Conservation (phyloP, 2,329 filamentous ascomycete genomes). For the Xylariaceae sp. region DNA sequence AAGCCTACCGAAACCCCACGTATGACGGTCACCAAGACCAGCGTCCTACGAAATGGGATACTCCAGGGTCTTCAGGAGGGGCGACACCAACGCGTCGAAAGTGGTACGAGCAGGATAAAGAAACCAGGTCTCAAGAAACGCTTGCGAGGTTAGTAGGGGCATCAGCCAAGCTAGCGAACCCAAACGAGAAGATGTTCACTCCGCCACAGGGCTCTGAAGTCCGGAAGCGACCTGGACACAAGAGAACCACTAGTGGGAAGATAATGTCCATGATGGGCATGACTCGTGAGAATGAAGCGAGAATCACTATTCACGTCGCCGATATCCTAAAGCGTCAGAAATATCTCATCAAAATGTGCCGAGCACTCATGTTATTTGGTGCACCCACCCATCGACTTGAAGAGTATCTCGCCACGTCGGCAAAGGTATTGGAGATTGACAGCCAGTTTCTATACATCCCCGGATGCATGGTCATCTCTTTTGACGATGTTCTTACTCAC, state of each 20-base stretch:
- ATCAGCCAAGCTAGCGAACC: constrained; percentile 32
- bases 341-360: constrained; percentile 81
- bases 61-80: constrained; percentile 43
- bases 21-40: constrained; percentile 26
- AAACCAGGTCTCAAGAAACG: constrained; percentile 48
- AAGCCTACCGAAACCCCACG: constrained; percentile 28
- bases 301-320: constrained; percentile 56
- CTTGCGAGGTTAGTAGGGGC: constrained; percentile 48
- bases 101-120: constrained; percentile 48
- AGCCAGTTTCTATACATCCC: constrained; percentile 88
- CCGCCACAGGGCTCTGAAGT: constrained; percentile 25
- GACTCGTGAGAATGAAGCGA: constrained; percentile 47
- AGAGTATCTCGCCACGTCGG: constrained; percentile 87
- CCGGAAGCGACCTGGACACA: constrained; percentile 40
- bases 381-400: constrained; percentile 88
- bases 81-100: constrained; percentile 48
- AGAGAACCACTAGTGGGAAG: constrained; percentile 42
- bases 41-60: constrained; percentile 21
- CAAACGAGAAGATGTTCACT: constrained; percentile 19
- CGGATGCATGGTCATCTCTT: constrained; percentile 90
- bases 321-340: constrained; percentile 77
- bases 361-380: constrained; percentile 84
- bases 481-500: constrained; percentile 74
- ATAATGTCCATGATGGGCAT: constrained; percentile 41
- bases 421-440: constrained; percentile 83